Percentiles rank a stretch among this genome's conserved stretches.
Evolutionary conservation across 495 filamentous ascomycete genomes (phyloP).

Genomic region (Aspergillus sparsus): DNA sequence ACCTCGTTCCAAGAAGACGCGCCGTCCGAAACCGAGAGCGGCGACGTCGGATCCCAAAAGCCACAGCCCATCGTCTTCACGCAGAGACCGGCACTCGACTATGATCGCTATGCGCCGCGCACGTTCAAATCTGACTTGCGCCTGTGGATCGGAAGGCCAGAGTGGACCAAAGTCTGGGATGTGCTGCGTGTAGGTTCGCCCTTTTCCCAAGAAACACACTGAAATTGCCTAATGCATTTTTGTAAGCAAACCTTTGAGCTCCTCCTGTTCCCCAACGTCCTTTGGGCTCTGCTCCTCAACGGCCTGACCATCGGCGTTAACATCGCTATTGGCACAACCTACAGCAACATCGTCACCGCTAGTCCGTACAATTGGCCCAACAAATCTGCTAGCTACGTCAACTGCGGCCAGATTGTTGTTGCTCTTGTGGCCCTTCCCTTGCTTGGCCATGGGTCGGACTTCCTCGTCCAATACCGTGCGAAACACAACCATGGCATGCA

Average conservation of each 20-base stretch:
- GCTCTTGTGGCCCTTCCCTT: constrained; percentile 37
- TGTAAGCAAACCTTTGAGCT: constrained; percentile 25
- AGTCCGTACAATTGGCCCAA: constrained; percentile 39
- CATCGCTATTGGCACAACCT: constrained; percentile 42
- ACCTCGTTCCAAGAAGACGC: constrained; percentile 26
- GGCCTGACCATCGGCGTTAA: constrained; percentile 41
- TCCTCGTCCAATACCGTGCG: constrained; percentile 29
- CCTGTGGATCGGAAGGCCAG: constrained; percentile 32
- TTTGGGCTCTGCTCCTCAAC: constrained; percentile 42
- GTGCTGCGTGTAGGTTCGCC: constrained; percentile 23
- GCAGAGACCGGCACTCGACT: constrained; percentile 30
- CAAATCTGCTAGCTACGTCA: constrained; percentile 34
- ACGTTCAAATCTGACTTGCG: constrained; percentile 32
- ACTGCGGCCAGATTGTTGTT: constrained; percentile 35
- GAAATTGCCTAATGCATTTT: not conserved
- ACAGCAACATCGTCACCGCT: constrained; percentile 32
- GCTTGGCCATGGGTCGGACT: constrained; percentile 34
- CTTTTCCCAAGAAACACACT: not conserved
- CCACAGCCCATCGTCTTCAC: constrained; percentile 16
- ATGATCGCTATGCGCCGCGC: constrained; percentile 23
- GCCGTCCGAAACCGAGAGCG: constrained; percentile 4
- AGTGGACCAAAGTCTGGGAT: constrained; percentile 29
- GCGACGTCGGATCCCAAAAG: not conserved
- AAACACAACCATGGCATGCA: constrained; percentile 31
- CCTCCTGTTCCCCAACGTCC: constrained; percentile 41